Conservation (phyloP, 371 early-diverging fungal species). For the Zychaea mexicana region DNA sequence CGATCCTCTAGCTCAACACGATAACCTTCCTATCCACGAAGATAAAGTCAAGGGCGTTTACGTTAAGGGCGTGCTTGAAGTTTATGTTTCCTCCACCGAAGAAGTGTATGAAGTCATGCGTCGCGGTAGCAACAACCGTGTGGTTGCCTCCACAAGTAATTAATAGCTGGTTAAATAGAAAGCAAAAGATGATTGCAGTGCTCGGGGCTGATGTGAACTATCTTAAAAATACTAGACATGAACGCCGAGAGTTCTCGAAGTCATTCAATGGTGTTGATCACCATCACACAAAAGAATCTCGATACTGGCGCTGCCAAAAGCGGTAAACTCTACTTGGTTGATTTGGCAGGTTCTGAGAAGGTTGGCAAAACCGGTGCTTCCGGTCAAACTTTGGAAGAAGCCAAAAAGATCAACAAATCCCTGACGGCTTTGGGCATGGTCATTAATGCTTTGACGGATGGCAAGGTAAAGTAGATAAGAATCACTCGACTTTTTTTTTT, state of each 20-base stretch:
- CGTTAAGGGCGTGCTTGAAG: conserved; percentile 89
- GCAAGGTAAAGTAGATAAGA: conserved; percentile 55
- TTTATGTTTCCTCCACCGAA: conserved; percentile 83
- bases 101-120: conserved; percentile 93
- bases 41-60: conserved; percentile 89
- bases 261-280: conserved; percentile 94
- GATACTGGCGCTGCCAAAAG: conserved; percentile 77
- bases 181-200: too few relatives aligned
- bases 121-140: conserved; percentile 80
- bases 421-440: conserved; percentile 98
- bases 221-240: conserved; percentile 65
- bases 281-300: conserved; percentile 86
- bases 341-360: conserved; percentile 96
- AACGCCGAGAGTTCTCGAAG: conserved; percentile 92
- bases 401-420: conserved; percentile 99
- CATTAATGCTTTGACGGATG: conserved; percentile 94
- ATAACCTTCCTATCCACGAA: conserved; percentile 90
- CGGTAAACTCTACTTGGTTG: conserved; percentile 75
- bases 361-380: conserved; percentile 97
- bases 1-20: conserved; percentile 58
- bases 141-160: conserved; percentile 85
- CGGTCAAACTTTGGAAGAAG: conserved; percentile 98
- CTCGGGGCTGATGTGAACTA: too few relatives aligned
- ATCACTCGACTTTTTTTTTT: background rate
- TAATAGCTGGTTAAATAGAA: too few relatives aligned